These are phyloP conservation scores for Aspergillus costaricaensis DNA, from an alignment of 2,329 filamentous ascomycete genomes.

Conservation along the genomic window DNA sequence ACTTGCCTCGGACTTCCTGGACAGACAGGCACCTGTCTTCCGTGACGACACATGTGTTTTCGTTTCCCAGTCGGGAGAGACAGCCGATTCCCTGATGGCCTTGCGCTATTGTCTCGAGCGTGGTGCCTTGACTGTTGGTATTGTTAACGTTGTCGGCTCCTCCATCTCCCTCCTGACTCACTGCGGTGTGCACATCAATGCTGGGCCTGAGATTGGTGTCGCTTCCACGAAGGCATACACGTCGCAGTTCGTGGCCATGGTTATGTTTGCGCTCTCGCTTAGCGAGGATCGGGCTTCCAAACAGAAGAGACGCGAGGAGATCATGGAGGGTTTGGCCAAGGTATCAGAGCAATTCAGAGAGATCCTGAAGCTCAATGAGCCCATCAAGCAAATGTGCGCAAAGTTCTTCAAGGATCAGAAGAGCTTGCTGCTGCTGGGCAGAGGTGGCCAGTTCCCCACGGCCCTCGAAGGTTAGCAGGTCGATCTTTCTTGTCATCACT, in stretches of 20 bases:
- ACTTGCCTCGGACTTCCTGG: conserved; percentile 95
- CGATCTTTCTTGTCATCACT: not conserved
- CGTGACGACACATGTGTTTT: conserved; percentile 99
- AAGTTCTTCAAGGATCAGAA: conserved; percentile 97
- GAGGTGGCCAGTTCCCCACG: conserved; percentile 92
- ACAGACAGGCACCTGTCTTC: conserved; percentile 96
- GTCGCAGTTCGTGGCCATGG: conserved; percentile 98
- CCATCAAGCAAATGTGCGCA: conserved; percentile 91
- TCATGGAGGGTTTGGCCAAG: conserved; percentile 87
- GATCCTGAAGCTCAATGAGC: conserved; percentile 85
- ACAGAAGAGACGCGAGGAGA: conserved; percentile 85
- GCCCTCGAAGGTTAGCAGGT: conserved; percentile 74
- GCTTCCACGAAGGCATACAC: conserved; percentile 99
- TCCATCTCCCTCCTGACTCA: conserved; percentile 98
- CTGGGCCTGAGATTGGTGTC: conserved; percentile 97
- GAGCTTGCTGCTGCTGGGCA: conserved; percentile 86
- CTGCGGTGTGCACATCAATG: conserved; percentile 99
- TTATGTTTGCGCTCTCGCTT: conserved; percentile 97
- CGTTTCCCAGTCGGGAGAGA: conserved; percentile 98
- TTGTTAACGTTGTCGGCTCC: conserved; percentile 97
- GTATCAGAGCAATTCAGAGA: conserved; percentile 90
- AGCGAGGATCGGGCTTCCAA: conserved; percentile 97
- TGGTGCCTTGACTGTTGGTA: conserved; percentile 93
- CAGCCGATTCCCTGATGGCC: conserved; percentile 94
- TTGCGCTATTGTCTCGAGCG: conserved; percentile 97